Percentiles rank a stretch among this genome's conserved stretches.
These are phyloP conservation scores for Paraphaeosphaeria minitans DNA, from an alignment of 2,329 filamentous ascomycete genomes.

Conservation along the genomic window DNA sequence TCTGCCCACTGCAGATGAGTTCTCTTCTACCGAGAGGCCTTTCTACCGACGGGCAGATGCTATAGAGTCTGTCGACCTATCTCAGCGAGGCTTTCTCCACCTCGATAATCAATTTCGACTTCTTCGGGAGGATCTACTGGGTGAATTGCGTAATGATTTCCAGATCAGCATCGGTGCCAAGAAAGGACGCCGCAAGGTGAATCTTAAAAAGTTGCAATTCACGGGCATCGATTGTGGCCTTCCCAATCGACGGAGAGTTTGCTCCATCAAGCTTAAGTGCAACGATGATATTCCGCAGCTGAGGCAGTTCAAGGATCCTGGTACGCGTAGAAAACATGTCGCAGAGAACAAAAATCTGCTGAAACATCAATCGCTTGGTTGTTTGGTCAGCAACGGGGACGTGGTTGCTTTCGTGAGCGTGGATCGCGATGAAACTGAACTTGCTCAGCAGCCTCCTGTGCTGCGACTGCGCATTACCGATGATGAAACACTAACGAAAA, in stretches of 20 bases:
- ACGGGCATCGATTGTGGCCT: slow-evolving; percentile 46
- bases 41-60: slow-evolving; percentile 63
- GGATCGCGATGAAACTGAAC: slow-evolving; percentile 55
- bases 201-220: slow-evolving; percentile 51
- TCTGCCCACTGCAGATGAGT: slow-evolving; percentile 69
- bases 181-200: slow-evolving; percentile 49
- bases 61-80: slow-evolving; percentile 48
- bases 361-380: slow-evolving; percentile 66
- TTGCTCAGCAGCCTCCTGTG: slow-evolving; percentile 53
- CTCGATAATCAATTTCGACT: slow-evolving; percentile 75
- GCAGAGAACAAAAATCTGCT: slow-evolving; percentile 57
- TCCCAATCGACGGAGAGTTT: slow-evolving; percentile 34
- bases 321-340: slow-evolving; percentile 54
- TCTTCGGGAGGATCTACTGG: slow-evolving; percentile 72
- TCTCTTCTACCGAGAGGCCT: slow-evolving; percentile 56
- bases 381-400: slow-evolving; percentile 57
- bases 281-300: slow-evolving; percentile 54
- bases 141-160: slow-evolving; percentile 67
- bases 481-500: slow-evolving; percentile 51
- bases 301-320: slow-evolving; percentile 22
- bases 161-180: slow-evolving; percentile 58
- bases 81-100: slow-evolving; percentile 55
- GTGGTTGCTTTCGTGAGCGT: slow-evolving; percentile 67
- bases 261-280: slow-evolving; percentile 51
- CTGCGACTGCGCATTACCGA: slow-evolving; percentile 60